A percentile compares a stretch with the other conserved stretches of the same genome.
These are phyloP conservation scores for Escovopsis sp. DNA, from an alignment of 2,329 filamentous ascomycete genomes.

Conservation along the genomic window DNA sequence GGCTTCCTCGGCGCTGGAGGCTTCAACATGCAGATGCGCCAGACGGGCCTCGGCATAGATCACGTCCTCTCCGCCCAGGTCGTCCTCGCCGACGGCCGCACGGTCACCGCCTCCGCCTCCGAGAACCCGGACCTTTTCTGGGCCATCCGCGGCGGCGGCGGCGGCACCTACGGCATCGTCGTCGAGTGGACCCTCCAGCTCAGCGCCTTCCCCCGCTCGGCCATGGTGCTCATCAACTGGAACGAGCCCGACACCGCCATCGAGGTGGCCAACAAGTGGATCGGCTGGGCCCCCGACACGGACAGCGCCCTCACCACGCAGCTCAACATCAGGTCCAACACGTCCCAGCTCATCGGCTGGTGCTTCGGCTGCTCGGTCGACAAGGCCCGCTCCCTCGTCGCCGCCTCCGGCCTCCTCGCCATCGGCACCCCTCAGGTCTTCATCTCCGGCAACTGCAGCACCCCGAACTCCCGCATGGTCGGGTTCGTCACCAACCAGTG, in stretches of 20 bases:
- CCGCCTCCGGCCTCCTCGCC: constrained; percentile 3
- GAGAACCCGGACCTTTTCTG: constrained; percentile 16
- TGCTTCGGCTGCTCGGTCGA: constrained; percentile 2
- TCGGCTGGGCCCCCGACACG: constrained; percentile 7
- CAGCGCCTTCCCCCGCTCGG: constrained; percentile 6
- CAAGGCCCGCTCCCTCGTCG: constrained; percentile 2
- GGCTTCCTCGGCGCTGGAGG: constrained; percentile 17
- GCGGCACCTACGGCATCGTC: constrained; percentile 18
- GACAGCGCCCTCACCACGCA: constrained; percentile 3
- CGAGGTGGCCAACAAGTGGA: constrained; percentile 5
- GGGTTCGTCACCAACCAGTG: constrained; percentile 5
- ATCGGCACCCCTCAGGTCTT: constrained; percentile 5
- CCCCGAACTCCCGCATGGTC: constrained; percentile 6
- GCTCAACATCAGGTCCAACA: constrained; percentile 5
- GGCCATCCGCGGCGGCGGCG: constrained; percentile 17
- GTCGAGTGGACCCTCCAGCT: constrained; percentile 10
- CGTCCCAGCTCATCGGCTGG: constrained; percentile 5
- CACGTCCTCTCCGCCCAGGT: constrained; percentile 15
- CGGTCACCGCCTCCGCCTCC: constrained; percentile 10
- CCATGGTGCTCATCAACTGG: constrained; percentile 8
- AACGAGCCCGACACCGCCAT: constrained; percentile 1
- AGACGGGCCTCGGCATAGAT: constrained; percentile 15
- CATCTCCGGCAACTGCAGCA: constrained; percentile 6
- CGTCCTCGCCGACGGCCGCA: constrained; percentile 14
- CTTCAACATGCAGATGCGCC: constrained; percentile 17